Base-by-base conservation (phyloP, 2,329 filamentous ascomycete genomes). In the Eutypella sp. region DNA sequence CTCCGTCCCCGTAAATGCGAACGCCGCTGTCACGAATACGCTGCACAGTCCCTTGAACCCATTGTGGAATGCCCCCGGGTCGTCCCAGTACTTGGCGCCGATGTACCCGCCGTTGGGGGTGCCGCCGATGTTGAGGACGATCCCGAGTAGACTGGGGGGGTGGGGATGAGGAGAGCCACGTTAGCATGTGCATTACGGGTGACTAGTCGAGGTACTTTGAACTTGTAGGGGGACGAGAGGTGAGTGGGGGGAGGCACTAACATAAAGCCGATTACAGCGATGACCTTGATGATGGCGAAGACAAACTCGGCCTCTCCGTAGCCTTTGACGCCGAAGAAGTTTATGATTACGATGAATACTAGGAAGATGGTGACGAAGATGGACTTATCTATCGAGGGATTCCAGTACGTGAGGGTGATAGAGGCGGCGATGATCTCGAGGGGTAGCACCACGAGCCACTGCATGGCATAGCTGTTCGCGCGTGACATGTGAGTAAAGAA, bases 231-330 rank as follows among this genome's bases (percentile, higher is more conserved):
- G 5, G 13, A 18, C 18, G n/a, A 24, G 25, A 13, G 5, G 22
- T 16, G 16, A 16, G 15, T 13, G 13, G 5, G 10, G 5, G 18
- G 52, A 52, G 23, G 7, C 31, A 69, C 82, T 71, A 67, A 87
- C 84, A 95, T 91, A 68, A 95, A 95, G 42, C 87, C 89, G 53
- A 96, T 84, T 7, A 96, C 82, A 24, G 91, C 89, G 36, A 85
- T 74, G 42, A 96, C 81, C 63, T 96, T 96, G 69, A 96, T 73
- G 43, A 91, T 81, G 25, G 88, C 86, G 61, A 95, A 93, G 46
- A 90, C 71, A 55, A 95, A 95, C 59, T 96, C 90, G 15, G 88
- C 89, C 66, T 95, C 90, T 59, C 89, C 90, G 56, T 95, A 96
- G 22, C 86, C 88, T 60, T 86, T 87, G 51, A 96, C 86, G 42